A percentile compares a stretch with the other conserved stretches of the same genome.
Evolutionary conservation across 441 rosid genomes (phyloP).

Genomic region (Hura crepitans): DNA sequence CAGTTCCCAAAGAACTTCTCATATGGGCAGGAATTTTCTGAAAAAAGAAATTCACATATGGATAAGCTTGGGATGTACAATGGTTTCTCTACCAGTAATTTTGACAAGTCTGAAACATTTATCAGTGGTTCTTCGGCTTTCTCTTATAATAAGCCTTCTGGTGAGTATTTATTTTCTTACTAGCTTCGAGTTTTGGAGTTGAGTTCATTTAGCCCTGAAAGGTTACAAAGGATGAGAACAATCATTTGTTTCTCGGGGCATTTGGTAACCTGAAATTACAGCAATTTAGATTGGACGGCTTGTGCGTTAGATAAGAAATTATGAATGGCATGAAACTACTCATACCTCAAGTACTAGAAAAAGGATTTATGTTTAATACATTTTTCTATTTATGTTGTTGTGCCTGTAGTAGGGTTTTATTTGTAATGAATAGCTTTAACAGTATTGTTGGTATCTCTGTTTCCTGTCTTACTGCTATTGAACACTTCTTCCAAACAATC

Average conservation of each 20-base stretch:
- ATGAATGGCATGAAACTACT: background rate
- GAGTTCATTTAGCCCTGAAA: background rate
- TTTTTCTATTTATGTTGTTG: too few relatives aligned
- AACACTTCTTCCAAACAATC: too few relatives aligned
- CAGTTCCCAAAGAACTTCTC: constrained; percentile 41
- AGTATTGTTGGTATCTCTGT: too few relatives aligned
- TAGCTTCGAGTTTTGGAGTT: background rate
- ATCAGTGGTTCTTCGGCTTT: constrained; percentile 35
- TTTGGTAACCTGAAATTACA: background rate
- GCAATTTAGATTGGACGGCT: too few relatives aligned
- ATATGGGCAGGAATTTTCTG: constrained; percentile 43
- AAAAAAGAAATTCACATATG: constrained; percentile 37
- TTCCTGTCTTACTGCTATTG: too few relatives aligned
- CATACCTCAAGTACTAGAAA: background rate
- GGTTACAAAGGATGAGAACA: background rate
- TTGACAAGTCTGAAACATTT: constrained; percentile 45
- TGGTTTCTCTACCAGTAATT: constrained; percentile 50
- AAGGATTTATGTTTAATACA: too few relatives aligned
- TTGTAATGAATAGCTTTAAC: too few relatives aligned
- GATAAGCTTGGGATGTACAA: constrained; percentile 41
- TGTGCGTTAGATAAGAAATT: background rate
- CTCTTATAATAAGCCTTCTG: constrained; percentile 51
- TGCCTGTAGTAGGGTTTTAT: too few relatives aligned
- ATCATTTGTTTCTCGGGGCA: background rate
- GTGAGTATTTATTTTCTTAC: constrained; percentile 53